Percentiles rank a stretch among this genome's conserved stretches.
Conservation (phyloP, 768 basidiomycete genomes). For the Jaapia argillacea region DNA sequence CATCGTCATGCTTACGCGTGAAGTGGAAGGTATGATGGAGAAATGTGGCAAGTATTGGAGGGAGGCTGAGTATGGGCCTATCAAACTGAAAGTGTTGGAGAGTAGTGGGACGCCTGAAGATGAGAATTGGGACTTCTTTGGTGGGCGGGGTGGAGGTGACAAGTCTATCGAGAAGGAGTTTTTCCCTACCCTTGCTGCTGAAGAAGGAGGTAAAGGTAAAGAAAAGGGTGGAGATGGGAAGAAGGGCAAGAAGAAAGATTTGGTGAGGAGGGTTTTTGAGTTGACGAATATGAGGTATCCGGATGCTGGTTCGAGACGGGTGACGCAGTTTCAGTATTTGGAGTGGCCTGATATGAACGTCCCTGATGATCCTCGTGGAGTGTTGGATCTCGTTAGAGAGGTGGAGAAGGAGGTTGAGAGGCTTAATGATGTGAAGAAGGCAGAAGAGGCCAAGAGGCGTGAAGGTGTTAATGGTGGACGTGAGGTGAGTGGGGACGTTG, state of each 20-base stretch:
- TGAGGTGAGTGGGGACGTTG: slow-evolving; percentile 8
- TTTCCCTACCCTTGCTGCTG: slow-evolving; percentile 24
- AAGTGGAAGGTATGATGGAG: slow-evolving; percentile 77
- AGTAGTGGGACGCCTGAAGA: slow-evolving; percentile 35
- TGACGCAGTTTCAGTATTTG: slow-evolving; percentile 86
- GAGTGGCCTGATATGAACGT: slow-evolving; percentile 98
- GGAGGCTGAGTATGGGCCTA: slow-evolving; percentile 55
- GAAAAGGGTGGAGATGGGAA: slow-evolving; percentile 4
- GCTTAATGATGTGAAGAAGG: slow-evolving; percentile 11
- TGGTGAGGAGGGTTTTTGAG: slow-evolving; percentile 56
- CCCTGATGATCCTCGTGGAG: slow-evolving; percentile 68
- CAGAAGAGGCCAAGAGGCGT: slow-evolving; percentile 5
- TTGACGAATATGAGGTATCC: slow-evolving; percentile 57
- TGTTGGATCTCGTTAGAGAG: slow-evolving; percentile 64
- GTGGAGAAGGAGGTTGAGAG: slow-evolving; percentile 35
- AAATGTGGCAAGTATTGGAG: slow-evolving; percentile 93
- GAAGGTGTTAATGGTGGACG: slow-evolving; percentile 4
- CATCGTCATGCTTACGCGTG: slow-evolving; percentile 94
- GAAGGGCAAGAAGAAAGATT: slow-evolving; percentile 17
- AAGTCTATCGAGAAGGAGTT: slow-evolving; percentile 24
- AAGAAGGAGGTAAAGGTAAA: neutral
- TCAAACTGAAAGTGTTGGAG: slow-evolving; percentile 46
- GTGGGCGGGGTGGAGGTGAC: slow-evolving; percentile 9
- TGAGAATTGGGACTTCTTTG: slow-evolving; percentile 2
- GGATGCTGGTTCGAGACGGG: slow-evolving; percentile 43